Base-by-base conservation (phyloP, 2,329 filamentous ascomycete species). In the Beauveria sp. region DNA sequence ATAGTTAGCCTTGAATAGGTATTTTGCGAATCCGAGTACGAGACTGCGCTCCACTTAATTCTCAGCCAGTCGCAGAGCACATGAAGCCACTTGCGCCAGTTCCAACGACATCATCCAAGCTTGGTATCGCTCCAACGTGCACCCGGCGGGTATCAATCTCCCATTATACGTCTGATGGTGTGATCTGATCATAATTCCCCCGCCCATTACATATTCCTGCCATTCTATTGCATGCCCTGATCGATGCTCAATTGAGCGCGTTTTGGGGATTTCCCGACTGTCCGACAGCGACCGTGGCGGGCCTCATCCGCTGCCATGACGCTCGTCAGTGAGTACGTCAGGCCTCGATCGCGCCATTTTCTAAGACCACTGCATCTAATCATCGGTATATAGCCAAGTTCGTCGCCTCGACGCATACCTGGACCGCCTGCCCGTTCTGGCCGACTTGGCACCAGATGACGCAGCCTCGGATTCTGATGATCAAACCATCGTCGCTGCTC, bases 371-470 rank as follows among this genome's bases (percentile, higher is more conserved):
- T n/a, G 37, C 22, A 24, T 24, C 65, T 70, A 54, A 69, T 10
- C 63, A 43, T 50, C 62, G 24, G 40, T 59, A 62, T 63, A 43
- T 66, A 85, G 81, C 70, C 84, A 86, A 72, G 80, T 88, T 64
- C 82, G 83, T 69, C 81, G 81, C 63, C 76, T 88, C 62, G 85
- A 88, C 72, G 79, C 82, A 66, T 84, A 87, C 70, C 80, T 89
- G 62, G 85, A 89, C 70, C 82, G 84, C 63, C 80, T 88, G 18
- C 74, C 75, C 37, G 71, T 75, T 44, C 65, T 75, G 52, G 71
- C 73, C 24, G 72, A 75, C 70, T 66, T 77, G 74, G 61, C 72
- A 41, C 76, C 75, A 30, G 76, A 77, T 62, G 74, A 78, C 59
- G 75, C 77, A 55, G 73, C 64, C 30, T 72, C 72, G 40, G 71